Evolutionary conservation across 768 basidiomycete genomes (phyloP).

Genomic region (Kwoniella heveanensis): DNA sequence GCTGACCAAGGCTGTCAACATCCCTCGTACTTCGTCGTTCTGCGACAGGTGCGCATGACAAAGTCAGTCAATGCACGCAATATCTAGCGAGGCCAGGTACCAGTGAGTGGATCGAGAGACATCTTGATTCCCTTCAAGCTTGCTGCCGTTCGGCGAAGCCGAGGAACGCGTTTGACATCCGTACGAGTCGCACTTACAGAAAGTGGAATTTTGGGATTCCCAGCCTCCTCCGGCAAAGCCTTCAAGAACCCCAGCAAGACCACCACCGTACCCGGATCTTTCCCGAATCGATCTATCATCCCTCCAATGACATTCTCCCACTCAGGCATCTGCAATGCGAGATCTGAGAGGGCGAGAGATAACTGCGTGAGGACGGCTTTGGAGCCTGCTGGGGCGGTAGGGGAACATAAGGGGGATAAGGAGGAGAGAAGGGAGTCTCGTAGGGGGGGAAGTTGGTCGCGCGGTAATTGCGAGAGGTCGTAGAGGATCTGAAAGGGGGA

Average conservation of each 20-base stretch:
- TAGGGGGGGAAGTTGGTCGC: constrained; percentile 70
- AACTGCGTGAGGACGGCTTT: constrained; percentile 83
- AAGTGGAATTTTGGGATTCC: constrained; percentile 82
- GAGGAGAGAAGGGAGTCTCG: constrained; percentile 83
- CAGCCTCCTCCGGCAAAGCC: constrained; percentile 82
- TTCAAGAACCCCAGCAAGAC: constrained; percentile 86
- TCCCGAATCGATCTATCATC: constrained; percentile 82
- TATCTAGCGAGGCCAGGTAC: not conserved
- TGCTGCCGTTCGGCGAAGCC: too few relatives aligned
- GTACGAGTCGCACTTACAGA: constrained; percentile 66
- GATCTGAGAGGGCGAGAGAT: constrained; percentile 83
- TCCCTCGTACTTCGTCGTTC: constrained; percentile 25
- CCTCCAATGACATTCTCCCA: constrained; percentile 80
- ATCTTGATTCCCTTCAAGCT: too few relatives aligned
- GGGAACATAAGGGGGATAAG: constrained; percentile 63
- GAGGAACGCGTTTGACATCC: too few relatives aligned
- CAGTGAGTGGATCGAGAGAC: too few relatives aligned
- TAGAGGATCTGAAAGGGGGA: constrained; percentile 73
- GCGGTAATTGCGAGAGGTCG: constrained; percentile 85
- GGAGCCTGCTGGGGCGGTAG: constrained; percentile 66
- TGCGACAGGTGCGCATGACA: not conserved
- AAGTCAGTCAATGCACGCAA: not conserved
- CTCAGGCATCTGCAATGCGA: constrained; percentile 77
- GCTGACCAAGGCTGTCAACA: constrained; percentile 31
- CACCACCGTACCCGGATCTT: constrained; percentile 78